Percentiles rank a stretch among this genome's conserved stretches.
phyloP scores from a whole-genome alignment of 2,329 filamentous ascomycete species.

The Parastagonospora avenae region DNA sequence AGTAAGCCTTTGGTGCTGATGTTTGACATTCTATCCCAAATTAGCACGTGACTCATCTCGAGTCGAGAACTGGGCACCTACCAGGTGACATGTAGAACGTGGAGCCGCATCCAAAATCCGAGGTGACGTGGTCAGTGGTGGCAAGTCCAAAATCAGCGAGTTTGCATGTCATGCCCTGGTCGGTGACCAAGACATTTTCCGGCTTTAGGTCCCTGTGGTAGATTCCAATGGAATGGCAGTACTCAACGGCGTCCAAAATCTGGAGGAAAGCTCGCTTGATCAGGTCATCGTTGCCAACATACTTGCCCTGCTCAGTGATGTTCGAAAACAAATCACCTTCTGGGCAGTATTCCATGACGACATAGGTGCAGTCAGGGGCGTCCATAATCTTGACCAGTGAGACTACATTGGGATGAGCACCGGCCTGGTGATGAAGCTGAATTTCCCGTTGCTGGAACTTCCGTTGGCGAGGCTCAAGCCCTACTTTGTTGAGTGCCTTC shows the following conservation, averaged over 20 bases:
- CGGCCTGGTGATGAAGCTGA: constrained; percentile 85
- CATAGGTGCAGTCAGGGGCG: constrained; percentile 88
- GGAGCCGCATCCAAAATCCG: constrained; percentile 96
- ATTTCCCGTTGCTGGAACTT: constrained; percentile 95
- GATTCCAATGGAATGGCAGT: constrained; percentile 90
- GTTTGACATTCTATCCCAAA: constrained; percentile 80
- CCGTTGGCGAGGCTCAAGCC: constrained; percentile 83
- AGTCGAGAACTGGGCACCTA: constrained; percentile 57
- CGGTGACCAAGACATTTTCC: constrained; percentile 93
- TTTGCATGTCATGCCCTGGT: constrained; percentile 88
- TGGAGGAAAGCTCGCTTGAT: constrained; percentile 90
- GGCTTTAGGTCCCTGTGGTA: constrained; percentile 98
- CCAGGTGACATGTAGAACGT: constrained; percentile 99
- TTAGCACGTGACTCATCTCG: constrained; percentile 28
- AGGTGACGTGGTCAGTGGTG: constrained; percentile 79
- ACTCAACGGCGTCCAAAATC: constrained; percentile 93
- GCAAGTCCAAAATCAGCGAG: constrained; percentile 97
- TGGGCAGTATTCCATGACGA: constrained; percentile 95
- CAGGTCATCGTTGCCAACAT: constrained; percentile 88
- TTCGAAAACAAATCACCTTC: constrained; percentile 97
- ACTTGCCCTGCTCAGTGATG: constrained; percentile 93
- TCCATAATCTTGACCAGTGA: constrained; percentile 94
- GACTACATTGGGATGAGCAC: constrained; percentile 89
- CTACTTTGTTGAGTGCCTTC: constrained; percentile 94
- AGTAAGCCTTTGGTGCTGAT: constrained; percentile 68